Base-by-base conservation (phyloP, 2,329 filamentous ascomycete species). In the Pseudogymnoascus sp. region DNA sequence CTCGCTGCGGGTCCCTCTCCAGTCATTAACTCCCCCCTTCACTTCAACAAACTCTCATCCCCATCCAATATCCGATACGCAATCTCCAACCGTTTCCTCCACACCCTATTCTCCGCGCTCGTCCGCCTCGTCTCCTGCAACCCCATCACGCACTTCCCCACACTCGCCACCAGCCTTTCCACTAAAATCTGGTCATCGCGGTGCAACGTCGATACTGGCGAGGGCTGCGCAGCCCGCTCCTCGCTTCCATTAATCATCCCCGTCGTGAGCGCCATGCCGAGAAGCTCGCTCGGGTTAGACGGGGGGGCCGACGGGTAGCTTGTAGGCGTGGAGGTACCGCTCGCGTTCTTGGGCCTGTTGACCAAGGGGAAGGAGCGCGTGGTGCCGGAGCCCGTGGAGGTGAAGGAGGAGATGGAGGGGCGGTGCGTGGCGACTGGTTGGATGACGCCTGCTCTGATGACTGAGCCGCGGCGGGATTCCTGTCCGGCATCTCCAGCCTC, bases 1-100 rank as follows among this genome's bases (percentile, higher is more conserved):
- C n/a, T n/a, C n/a, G n/a, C n/a, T n/a, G n/a, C n/a, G n/a, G n/a
- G n/a, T n/a, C n/a, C n/a, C n/a, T n/a, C n/a, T n/a, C n/a, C 7
- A 29, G 45, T 60, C 57, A 36, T 60, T 39, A 62, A 34, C 31
- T 34, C 3, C 0, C 5, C 23, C 51, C 3, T 14, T 40, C 31
- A 60, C 57, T 31, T 57, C 60, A 63, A 66, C 65, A 62, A 69
- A 57, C 79, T 80, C 67, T 86, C 81, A 65, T 86, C 77, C 4
- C 90, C 90, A 68, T 93, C 90, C 31, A 96, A 78, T 3, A 90
- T 82, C 62, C 84, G 81, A 65, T 86, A 85, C 4, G 91, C 92
- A 62, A 86, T 84, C 68, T 96, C 90, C 61, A 96, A 81, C 68
- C 89, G 81, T 67, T 88, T 79, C 65, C 91, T 80, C 74, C 89